Base-by-base conservation (phyloP, 75 land plant species). In the Isoetes taiwanensis region DNA sequence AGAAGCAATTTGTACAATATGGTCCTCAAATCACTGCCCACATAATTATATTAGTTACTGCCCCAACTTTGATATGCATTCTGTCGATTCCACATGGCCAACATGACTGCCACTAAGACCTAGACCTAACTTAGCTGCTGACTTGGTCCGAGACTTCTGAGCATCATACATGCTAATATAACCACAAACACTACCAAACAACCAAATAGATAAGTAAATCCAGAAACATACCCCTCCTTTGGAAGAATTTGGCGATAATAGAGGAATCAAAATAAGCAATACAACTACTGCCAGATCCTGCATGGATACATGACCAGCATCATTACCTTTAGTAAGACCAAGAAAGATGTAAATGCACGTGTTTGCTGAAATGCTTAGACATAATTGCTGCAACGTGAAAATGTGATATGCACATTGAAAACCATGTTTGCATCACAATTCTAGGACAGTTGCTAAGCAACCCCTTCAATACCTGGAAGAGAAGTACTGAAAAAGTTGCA, bases 261-360 rank as follows among this genome's bases (percentile, higher is more conserved):
- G 90, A 54, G 98, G 98, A 68, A 93, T 88, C 11, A 93, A 66
- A 59, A 93, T 93, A 28, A 93, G 83, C 62, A 93, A 55, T 41
- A 93, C 98, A 33, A 93, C 98, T 41, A 93, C 98, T 34, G 95
- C 98, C 64, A 93, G 61, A 61, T 93, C 98, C 98, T 91, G 83
- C 3, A 68, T n/a, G n/a, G n/a, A n/a, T n/a, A n/a, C n/a, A n/a
- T n/a, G n/a, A n/a, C n/a, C n/a, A n/a, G n/a, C n/a, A n/a, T n/a
- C n/a, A n/a, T n/a, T n/a, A n/a, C n/a, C n/a, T n/a, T n/a, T n/a
- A n/a, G n/a, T n/a, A n/a, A n/a, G n/a, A n/a, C n/a, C n/a, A n/a
- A n/a, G n/a, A n/a, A n/a, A n/a, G n/a, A n/a, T n/a, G n/a, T n/a
- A n/a, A n/a, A n/a, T n/a, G n/a, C n/a, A n/a, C n/a, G n/a, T n/a